Evolutionary conservation across 345 rosid genomes (phyloP).

Genomic region (Cardiospermum halicacabum): DNA sequence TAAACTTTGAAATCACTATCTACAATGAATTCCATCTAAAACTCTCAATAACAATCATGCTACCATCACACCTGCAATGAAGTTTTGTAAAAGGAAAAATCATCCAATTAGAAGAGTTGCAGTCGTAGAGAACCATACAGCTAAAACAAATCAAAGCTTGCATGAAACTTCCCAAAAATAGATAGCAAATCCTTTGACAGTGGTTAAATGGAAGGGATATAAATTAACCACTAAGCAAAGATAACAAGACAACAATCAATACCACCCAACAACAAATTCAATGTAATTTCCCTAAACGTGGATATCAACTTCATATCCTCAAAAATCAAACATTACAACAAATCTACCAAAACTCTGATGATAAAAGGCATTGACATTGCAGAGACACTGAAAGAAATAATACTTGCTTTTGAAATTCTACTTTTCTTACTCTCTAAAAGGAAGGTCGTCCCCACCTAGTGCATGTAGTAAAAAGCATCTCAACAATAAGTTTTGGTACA

Average conservation of each 20-base stretch:
- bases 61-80: background rate
- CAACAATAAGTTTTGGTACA: background rate
- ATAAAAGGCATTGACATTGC: background rate
- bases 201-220: background rate
- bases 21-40: background rate
- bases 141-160: background rate
- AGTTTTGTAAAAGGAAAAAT: background rate
- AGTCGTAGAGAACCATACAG: too few relatives aligned
- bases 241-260: background rate
- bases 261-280: background rate
- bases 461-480: constrained; percentile 13
- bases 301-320: background rate
- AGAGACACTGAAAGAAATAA: constrained; percentile 10
- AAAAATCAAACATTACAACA: background rate
- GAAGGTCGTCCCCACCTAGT: constrained; percentile 6
- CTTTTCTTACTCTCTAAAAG: background rate
- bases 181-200: background rate
- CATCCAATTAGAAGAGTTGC: background rate
- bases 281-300: background rate
- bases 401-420: constrained; percentile 4
- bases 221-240: background rate
- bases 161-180: background rate
- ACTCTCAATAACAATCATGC: background rate
- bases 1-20: background rate
- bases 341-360: background rate